Percentiles rank a stretch among this genome's conserved stretches.
phyloP scores from a whole-genome alignment of 345 rosid species.

The Punica granatum region DNA sequence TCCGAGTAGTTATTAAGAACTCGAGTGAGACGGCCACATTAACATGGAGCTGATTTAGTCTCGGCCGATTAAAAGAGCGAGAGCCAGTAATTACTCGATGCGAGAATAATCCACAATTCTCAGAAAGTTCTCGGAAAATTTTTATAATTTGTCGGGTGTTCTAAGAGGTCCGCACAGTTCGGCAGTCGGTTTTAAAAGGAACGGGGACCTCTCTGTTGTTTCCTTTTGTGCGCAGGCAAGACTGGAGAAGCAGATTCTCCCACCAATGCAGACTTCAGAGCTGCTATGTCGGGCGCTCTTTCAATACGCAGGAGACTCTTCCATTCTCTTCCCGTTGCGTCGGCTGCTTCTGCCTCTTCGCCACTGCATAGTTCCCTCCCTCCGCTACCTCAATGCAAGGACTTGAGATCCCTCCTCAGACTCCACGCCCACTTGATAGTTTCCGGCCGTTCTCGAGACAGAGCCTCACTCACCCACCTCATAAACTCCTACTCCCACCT shows the following conservation, averaged over 20 bases:
- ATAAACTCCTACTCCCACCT: conserved; percentile 34
- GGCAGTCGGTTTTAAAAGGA: no score
- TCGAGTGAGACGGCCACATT: not conserved
- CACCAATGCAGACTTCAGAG: not conserved
- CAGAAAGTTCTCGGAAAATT: no score
- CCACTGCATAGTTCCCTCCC: conserved; percentile 10
- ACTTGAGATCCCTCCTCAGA: conserved; percentile 29
- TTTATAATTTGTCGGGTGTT: no score
- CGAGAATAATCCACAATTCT: no score
- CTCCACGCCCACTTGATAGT: conserved; percentile 35
- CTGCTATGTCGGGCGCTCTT: not conserved
- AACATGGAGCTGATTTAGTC: no score
- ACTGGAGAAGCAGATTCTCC: no score
- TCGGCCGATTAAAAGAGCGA: no score
- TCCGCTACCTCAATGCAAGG: conserved; percentile 33
- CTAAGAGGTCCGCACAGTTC: no score
- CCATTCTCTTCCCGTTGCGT: not conserved
- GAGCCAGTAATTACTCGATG: no score
- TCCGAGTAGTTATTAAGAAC: not conserved
- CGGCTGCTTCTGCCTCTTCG: not conserved
- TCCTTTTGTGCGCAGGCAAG: no score
- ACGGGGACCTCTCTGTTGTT: no score
- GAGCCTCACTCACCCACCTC: conserved; percentile 22
- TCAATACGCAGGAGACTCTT: not conserved
- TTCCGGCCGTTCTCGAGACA: conserved; percentile 33